Evolutionary conservation across 805 yeast genomes (phyloP).

Genomic region (Clavispora vitiphila): DNA sequence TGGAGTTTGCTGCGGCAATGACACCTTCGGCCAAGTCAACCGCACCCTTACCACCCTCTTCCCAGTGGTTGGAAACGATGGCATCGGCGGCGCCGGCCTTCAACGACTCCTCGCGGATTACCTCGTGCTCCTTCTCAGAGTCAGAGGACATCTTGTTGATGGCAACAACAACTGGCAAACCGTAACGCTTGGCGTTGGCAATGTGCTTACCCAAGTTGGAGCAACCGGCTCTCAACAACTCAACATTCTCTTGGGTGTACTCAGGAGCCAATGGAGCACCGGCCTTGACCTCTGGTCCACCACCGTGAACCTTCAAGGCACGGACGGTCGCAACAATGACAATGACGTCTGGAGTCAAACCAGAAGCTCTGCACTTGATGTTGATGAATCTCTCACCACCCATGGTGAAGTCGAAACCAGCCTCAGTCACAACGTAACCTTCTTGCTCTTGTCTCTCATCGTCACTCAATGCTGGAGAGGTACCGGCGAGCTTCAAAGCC

Average conservation of each 20-base stretch:
- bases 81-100: conserved; percentile 80
- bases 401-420: conserved; percentile 88
- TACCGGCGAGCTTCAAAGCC: conserved; percentile 77
- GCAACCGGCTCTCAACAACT: conserved; percentile 63
- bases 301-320: conserved; percentile 83
- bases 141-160: conserved; percentile 76
- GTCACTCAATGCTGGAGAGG: conserved; percentile 41
- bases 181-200: conserved; percentile 63
- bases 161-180: conserved; percentile 78
- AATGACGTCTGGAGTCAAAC: conserved; percentile 69
- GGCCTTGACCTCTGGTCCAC: conserved; percentile 84
- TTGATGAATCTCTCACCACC: conserved; percentile 86
- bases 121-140: conserved; percentile 60
- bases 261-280: conserved; percentile 75
- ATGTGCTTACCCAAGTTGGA: conserved; percentile 76
- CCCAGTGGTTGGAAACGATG: conserved; percentile 81
- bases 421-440: conserved; percentile 82
- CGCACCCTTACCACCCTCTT: conserved; percentile 81
- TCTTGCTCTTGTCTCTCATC: conserved; percentile 44
- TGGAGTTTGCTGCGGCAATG: conserved; percentile 52
- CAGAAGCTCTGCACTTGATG: conserved; percentile 80
- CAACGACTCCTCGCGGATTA: conserved; percentile 61
- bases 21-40: conserved; percentile 68
- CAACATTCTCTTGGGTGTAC: conserved; percentile 67
- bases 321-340: conserved; percentile 81